Evolutionary conservation across 768 basidiomycete genomes (phyloP).

Genomic region (Kwoniella dejecticola): DNA sequence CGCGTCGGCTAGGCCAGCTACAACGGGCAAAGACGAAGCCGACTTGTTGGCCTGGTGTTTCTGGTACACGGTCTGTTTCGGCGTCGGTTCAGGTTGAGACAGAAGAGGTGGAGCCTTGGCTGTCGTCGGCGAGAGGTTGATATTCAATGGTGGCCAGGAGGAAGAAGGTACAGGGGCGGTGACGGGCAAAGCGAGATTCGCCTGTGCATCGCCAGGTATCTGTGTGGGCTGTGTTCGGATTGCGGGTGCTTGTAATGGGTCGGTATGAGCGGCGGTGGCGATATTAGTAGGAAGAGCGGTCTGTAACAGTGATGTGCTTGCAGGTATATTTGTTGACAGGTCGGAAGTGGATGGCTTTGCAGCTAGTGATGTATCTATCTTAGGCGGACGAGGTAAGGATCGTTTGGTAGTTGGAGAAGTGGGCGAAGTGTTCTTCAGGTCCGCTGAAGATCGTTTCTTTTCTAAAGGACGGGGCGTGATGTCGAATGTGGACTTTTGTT

Average conservation of each 20-base stretch:
- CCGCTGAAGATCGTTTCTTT: constrained; percentile 29
- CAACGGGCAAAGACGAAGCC: constrained; percentile 41
- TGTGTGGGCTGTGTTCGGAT: not conserved
- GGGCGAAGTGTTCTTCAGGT: constrained; percentile 27
- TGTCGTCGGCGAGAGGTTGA: constrained; percentile 9
- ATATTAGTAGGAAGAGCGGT: constrained; percentile 3
- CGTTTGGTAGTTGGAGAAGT: constrained; percentile 32
- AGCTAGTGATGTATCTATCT: not conserved
- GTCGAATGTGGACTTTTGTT: constrained; percentile 14
- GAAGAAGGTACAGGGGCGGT: constrained; percentile 20
- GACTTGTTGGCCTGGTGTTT: constrained; percentile 34
- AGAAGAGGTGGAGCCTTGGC: not conserved
- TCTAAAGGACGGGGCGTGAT: constrained; percentile 23
- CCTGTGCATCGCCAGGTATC: not conserved
- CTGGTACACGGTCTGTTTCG: constrained; percentile 18
- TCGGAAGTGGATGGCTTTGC: constrained; percentile 3
- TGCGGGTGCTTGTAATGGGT: not conserved
- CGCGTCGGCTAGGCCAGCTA: constrained; percentile 44
- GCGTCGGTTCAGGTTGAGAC: not conserved
- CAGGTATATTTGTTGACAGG: not conserved
- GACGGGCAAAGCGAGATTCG: constrained; percentile 8
- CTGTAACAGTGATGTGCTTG: constrained; percentile 4
- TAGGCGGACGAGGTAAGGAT: constrained; percentile 44
- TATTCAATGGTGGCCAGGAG: constrained; percentile 21
- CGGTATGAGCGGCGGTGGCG: constrained; percentile 11